Evolutionary conservation across 1,284 basidiomycete species (phyloP), one percentile per base, ranked within the genome.

Genomic region (Ganoderma sinense): DNA sequence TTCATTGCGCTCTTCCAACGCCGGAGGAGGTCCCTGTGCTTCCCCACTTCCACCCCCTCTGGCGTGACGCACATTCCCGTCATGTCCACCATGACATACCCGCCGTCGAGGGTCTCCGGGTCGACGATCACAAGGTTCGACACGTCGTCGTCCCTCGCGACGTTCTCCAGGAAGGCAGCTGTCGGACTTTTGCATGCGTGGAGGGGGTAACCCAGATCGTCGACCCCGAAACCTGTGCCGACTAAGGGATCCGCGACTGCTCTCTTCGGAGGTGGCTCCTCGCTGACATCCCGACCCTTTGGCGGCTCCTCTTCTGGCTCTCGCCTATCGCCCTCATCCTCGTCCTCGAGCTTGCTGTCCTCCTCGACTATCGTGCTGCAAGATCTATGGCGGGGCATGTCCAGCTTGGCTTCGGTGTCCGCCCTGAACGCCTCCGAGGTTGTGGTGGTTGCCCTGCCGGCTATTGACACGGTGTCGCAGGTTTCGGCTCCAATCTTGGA

Each of bases 1-100:
- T 61, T 61, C 59, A 61, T 61, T 6, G 59, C 59, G n/a, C 40
- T 61, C 16, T n/a, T 61, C 59, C 59, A 61, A 40, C 59, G 59
- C 39, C 26, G 40, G n/a, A 61, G 16, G n/a, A 61, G 40, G 59
- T 26, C 59, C 29, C 39, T 40, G 59, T 61, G 59, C 40, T 41
- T 40, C 14, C 59, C 59, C 7, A 61, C 59, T 39, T 61, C 59
- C 39, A 61, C 59, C 16, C 59, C 59, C 40, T 61, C 59, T 6
- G 59, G 59, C 59, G 59, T 61, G 59, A 61, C 59, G 16, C 59
- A 61, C 59, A 40, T 61, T 6, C 59, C 59, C 1, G 59, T 23
- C n/a, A 61, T 61, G 40, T 61, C 59, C 20, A 61, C 59, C 59
- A 61, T 13, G 36, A 61, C 59, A 29, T 40, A 61, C 39, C 59